These are phyloP conservation scores for Beauveria brongniartii DNA, from an alignment of 2,329 filamentous ascomycete species.

Conservation along the genomic window DNA sequence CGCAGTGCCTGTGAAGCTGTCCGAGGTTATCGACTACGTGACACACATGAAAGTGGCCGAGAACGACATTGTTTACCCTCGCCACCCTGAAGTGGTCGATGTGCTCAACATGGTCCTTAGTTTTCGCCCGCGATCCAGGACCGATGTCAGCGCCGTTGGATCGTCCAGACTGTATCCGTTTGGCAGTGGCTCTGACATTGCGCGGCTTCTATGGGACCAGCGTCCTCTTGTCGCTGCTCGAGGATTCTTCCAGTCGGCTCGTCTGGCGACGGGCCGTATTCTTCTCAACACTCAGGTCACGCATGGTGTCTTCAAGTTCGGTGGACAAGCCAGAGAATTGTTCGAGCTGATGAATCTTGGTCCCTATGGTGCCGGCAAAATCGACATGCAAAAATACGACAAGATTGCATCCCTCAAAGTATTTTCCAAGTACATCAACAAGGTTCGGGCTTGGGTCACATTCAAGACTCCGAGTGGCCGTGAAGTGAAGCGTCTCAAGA, in stretches of 20 bases:
- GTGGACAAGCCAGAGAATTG: conserved; percentile 27
- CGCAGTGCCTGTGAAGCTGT: conserved; percentile 30
- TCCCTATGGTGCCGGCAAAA: conserved; percentile 1
- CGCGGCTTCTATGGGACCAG: conserved; percentile 20
- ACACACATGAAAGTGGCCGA: conserved; percentile 31
- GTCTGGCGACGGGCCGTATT: conserved; percentile 44
- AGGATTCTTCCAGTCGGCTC: conserved; percentile 48
- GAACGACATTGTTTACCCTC: conserved; percentile 34
- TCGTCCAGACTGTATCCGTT: conserved; percentile 42
- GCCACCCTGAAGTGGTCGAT: conserved; percentile 39
- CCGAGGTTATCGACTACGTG: conserved; percentile 36
- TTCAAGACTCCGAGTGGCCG: conserved; percentile 25
- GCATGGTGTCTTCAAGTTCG: conserved; percentile 42
- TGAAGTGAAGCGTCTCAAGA: conserved; percentile 21
- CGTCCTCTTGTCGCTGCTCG: conserved; percentile 34
- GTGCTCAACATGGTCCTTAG: conserved; percentile 46
- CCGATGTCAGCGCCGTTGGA: conserved; percentile 34
- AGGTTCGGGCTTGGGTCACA: conserved; percentile 28
- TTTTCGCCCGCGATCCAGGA: conserved; percentile 30
- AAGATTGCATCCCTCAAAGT: conserved; percentile 16
- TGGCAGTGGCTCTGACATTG: conserved; percentile 20
- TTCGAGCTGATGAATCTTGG: conserved; percentile 21
- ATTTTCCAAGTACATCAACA: conserved; percentile 30
- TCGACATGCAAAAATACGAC: no score
- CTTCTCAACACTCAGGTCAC: conserved; percentile 49